Evolutionary conservation across 2,329 filamentous ascomycete species (phyloP).

Genomic region (Colletotrichum navitas): DNA sequence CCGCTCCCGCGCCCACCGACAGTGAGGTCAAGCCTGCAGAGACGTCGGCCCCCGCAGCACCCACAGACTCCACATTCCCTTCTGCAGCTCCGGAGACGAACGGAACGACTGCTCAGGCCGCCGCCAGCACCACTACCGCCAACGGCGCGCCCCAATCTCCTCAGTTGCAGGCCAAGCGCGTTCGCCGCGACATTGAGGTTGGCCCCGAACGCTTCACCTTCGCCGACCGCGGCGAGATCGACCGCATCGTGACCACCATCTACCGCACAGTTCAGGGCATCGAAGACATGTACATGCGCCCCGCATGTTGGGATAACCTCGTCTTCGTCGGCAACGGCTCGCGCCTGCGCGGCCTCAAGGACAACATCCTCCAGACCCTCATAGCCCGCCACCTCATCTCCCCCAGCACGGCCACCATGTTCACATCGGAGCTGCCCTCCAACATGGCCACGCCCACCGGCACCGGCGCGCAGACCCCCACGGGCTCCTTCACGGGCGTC

Average conservation of each 20-base stretch:
- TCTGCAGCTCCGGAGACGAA: slow-evolving; percentile 41
- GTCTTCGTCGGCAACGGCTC: slow-evolving; percentile 92
- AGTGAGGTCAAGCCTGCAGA: slow-evolving; percentile 46
- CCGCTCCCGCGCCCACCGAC: slow-evolving; percentile 40
- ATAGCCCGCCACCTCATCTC: slow-evolving; percentile 88
- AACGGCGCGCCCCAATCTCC: slow-evolving; percentile 49
- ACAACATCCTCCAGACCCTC: slow-evolving; percentile 86
- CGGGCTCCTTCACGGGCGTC: slow-evolving; percentile 67
- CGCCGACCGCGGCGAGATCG: slow-evolving; percentile 78
- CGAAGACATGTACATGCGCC: slow-evolving; percentile 85
- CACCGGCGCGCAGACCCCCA: slow-evolving; percentile 92
- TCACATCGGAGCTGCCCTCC: slow-evolving; percentile 95
- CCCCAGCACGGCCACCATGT: slow-evolving; percentile 93
- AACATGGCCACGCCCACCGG: slow-evolving; percentile 91
- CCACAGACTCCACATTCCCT: slow-evolving; percentile 39
- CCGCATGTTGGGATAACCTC: slow-evolving; percentile 90
- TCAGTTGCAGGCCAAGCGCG: slow-evolving; percentile 65
- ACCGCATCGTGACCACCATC: slow-evolving; percentile 85
- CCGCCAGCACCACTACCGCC: slow-evolving; percentile 40
- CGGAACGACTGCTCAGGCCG: slow-evolving; percentile 40
- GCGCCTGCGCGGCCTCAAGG: slow-evolving; percentile 81
- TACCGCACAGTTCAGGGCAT: slow-evolving; percentile 87
- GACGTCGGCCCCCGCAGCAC: slow-evolving; percentile 27
- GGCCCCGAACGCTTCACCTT: slow-evolving; percentile 81
- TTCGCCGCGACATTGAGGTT: slow-evolving; percentile 79